A percentile compares a stretch with the other conserved stretches of the same genome.
These are phyloP conservation scores for Talaromyces marneffei DNA, from an alignment of 2,329 filamentous ascomycete genomes.

Conservation along the genomic window DNA sequence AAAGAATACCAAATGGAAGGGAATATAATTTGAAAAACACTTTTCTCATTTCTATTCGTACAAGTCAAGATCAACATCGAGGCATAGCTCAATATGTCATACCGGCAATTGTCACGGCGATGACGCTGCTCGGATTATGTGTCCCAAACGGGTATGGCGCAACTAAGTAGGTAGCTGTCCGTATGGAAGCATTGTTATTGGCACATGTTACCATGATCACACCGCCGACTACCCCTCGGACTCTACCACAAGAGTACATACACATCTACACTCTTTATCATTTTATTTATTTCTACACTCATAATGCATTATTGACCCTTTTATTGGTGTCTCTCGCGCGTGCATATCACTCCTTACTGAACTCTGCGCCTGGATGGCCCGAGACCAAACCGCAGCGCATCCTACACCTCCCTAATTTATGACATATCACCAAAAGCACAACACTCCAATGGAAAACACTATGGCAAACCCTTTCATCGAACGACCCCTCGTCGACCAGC, in stretches of 20 bases:
- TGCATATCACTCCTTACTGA: background rate
- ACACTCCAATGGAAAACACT: background rate
- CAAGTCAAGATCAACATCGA: background rate
- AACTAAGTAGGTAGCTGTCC: background rate
- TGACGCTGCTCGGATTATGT: background rate
- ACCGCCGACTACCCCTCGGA: background rate
- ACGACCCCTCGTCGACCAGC: constrained; percentile 52
- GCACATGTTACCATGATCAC: background rate
- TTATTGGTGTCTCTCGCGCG: background rate
- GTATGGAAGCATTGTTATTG: background rate
- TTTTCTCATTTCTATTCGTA: no score
- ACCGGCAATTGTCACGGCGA: background rate
- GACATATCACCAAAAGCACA: background rate
- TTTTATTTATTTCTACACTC: background rate
- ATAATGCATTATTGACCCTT: background rate
- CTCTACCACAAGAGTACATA: background rate
- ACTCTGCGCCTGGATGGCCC: background rate
- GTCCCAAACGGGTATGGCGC: background rate
- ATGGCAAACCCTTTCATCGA: constrained; percentile 46
- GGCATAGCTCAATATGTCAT: background rate
- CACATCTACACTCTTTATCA: background rate
- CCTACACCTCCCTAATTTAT: background rate
- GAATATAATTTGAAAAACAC: no score
- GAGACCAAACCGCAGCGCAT: background rate
- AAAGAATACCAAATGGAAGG: background rate